These are phyloP conservation scores for Ceratocystis lukuohia DNA, from an alignment of 2,329 filamentous ascomycete species.

Conservation along the genomic window DNA sequence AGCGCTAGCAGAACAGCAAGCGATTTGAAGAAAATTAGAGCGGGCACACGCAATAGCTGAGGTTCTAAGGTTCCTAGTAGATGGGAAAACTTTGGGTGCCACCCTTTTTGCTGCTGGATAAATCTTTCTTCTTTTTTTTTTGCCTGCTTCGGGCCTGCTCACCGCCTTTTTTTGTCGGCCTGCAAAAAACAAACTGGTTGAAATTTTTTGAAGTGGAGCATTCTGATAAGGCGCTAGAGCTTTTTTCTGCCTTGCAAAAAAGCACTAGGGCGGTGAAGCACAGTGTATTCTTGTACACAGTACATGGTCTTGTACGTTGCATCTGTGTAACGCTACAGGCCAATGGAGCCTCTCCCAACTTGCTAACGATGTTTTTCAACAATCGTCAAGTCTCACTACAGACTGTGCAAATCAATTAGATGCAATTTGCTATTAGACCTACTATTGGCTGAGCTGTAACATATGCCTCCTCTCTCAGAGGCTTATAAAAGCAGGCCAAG, in stretches of 20 bases:
- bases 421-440: no score
- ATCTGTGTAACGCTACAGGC: neutral
- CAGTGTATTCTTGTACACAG: neutral
- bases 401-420: no score
- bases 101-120: neutral
- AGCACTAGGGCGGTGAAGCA: neutral
- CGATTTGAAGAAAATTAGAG: neutral
- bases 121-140: neutral
- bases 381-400: no score
- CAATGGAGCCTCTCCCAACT: no score
- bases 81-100: neutral
- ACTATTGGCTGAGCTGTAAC: no score
- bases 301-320: neutral
- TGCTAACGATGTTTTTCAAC: no score
- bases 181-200: neutral
- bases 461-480: neutral
- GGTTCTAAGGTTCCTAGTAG: neutral
- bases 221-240: constrained; percentile 9
- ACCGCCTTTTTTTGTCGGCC: constrained; percentile 21
- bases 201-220: constrained; percentile 19
- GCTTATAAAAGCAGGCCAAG: neutral
- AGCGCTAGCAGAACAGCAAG: neutral
- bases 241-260: constrained; percentile 15
- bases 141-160: neutral
- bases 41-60: neutral